Evolutionary conservation across 257 asterid species (phyloP), one percentile per base, ranked within the genome.

Genomic region (Solanum commersonii): DNA sequence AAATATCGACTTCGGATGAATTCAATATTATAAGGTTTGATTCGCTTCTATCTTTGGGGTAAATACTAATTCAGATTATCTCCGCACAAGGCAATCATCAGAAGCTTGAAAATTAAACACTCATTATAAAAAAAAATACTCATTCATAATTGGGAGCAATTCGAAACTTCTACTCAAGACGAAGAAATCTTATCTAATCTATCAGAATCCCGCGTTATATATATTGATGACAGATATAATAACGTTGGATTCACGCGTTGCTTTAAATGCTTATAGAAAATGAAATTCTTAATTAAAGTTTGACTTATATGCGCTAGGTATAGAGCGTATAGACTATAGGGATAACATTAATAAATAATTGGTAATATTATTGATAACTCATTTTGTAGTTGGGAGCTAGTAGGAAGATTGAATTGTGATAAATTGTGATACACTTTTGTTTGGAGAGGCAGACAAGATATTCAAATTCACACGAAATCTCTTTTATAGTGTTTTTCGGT

Each of bases 371-470:
- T 4, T 78, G 5, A 42, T 25, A 42, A 42, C 37, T 9, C n/a
- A 73, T 70, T 74, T 25, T 79, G 65, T 79, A 4, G 38, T 79
- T 79, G 65, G 84, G 65, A 46, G 16, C 52, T 46, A 25, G 65
- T n/a, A 10, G 84, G 84, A 4, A 79, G 37, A 42, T 79, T n/a
- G 84, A 16, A 27, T 25, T 5, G n/a, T 44, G 38, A 79, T 42
- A 42, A 42, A 79, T 78, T 42, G 84, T 42, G 63, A 23, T n/a
- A 77, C 84, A 77, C 63, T 7, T 77, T 40, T 40, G 23, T 13
- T n/a, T 6, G 87, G 87, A 65, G 59, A 87, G 81, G 44, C 63
- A 34, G 90, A 44, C 38, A 86, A 82, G 87, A 88, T 56, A 42
- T 12, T 33, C 38, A 52, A 49, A 18, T 33, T 25, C 60, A 90